These are phyloP conservation scores for Aspergillus costaricaensis DNA, from an alignment of 2,329 filamentous ascomycete genomes.

Conservation along the genomic window DNA sequence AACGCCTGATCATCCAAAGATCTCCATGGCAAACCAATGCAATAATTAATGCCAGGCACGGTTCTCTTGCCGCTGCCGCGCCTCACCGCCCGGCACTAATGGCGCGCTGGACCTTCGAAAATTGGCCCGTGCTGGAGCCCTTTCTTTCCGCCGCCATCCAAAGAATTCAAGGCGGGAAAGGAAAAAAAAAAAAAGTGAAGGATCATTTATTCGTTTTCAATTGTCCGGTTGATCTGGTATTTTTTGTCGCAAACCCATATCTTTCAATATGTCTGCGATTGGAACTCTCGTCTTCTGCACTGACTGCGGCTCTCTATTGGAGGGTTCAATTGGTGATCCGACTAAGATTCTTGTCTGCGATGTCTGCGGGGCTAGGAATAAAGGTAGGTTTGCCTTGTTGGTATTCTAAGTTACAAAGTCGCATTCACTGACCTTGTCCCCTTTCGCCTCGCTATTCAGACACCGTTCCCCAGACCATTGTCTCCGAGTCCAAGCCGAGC, in stretches of 20 bases:
- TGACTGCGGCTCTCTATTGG: slow-evolving; percentile 87
- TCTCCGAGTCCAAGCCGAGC: slow-evolving; percentile 81
- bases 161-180: neutral
- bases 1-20: slow-evolving; percentile 10
- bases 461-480: slow-evolving; percentile 71
- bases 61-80: slow-evolving; percentile 25
- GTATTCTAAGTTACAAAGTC: neutral
- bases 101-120: slow-evolving; percentile 6
- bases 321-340: slow-evolving; percentile 73
- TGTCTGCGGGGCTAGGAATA: slow-evolving; percentile 81
- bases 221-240: neutral
- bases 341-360: slow-evolving; percentile 79
- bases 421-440: neutral
- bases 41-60: slow-evolving; percentile 31
- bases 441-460: slow-evolving; percentile 51
- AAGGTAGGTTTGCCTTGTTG: slow-evolving; percentile 57
- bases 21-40: slow-evolving; percentile 16
- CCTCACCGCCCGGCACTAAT: slow-evolving; percentile 31
- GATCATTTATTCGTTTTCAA: neutral
- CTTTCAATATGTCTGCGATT: slow-evolving; percentile 72
- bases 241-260: neutral
- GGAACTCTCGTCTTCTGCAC: slow-evolving; percentile 91
- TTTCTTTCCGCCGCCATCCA: slow-evolving; percentile 22
- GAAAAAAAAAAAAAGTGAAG: slow-evolving; percentile 15
- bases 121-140: slow-evolving; percentile 20